Conservation (phyloP, 805 yeast genomes). For the Spathaspora sp. region DNA sequence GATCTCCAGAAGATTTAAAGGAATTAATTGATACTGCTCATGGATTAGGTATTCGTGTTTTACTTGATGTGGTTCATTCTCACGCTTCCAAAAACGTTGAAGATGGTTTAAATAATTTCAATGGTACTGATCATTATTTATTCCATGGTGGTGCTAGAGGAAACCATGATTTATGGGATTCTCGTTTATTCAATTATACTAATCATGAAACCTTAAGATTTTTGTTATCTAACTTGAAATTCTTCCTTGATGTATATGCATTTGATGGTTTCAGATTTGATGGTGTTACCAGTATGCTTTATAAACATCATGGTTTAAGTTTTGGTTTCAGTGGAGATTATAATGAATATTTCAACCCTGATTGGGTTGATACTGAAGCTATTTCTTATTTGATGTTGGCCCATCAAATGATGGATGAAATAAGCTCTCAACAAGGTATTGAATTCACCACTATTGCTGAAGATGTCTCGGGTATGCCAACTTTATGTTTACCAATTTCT, state of each 20-base stretch:
- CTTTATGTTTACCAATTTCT: conserved; percentile 70
- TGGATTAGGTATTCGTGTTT: conserved; percentile 76
- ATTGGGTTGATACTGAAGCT: conserved; percentile 83
- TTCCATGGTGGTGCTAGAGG: conserved; percentile 94
- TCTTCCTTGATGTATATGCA: conserved; percentile 73
- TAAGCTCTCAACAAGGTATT: conserved; percentile 35
- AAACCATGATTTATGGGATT: conserved; percentile 89
- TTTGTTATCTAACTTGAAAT: conserved; percentile 77
- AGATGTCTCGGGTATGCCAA: conserved; percentile 97
- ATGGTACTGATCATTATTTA: conserved; percentile 92
- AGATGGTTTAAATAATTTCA: conserved; percentile 90
- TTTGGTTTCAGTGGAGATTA: conserved; percentile 89
- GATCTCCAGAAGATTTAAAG: conserved; percentile 92
- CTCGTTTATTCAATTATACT: conserved; percentile 90
- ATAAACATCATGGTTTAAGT: conserved; percentile 89
- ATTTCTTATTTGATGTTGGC: conserved; percentile 85
- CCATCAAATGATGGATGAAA: conserved; percentile 65
- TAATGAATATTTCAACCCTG: conserved; percentile 79
- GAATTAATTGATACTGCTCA: conserved; percentile 91
- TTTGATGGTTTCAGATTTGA: conserved; percentile 97
- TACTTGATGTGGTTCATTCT: conserved; percentile 91
- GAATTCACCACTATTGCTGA: conserved; percentile 82
- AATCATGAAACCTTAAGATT: conserved; percentile 88
- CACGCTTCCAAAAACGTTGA: conserved; percentile 93
- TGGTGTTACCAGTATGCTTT: conserved; percentile 93